These are phyloP conservation scores for Fusarium abutilonis DNA, from an alignment of 2,329 filamentous ascomycete species.

Conservation along the genomic window DNA sequence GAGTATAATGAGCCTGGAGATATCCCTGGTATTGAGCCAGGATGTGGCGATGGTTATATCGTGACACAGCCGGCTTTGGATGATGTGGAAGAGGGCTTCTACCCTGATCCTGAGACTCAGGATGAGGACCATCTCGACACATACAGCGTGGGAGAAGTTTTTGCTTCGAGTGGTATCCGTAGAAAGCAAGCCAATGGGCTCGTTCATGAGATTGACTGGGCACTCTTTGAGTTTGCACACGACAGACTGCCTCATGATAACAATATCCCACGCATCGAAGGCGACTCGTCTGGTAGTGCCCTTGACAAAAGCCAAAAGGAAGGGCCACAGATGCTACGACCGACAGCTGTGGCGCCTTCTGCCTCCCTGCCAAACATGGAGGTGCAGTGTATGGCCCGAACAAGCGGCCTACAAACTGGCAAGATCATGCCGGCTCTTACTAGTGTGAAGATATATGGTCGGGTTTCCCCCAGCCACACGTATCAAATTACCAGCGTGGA, in stretches of 20 bases:
- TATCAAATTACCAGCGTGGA: constrained; percentile 65
- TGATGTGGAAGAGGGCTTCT: constrained; percentile 84
- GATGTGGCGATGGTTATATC: constrained; percentile 78
- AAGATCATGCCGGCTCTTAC: constrained; percentile 80
- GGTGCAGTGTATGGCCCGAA: constrained; percentile 90
- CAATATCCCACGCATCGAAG: constrained; percentile 62
- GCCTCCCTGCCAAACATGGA: constrained; percentile 75
- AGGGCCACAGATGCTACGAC: constrained; percentile 56
- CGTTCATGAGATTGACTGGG: constrained; percentile 95
- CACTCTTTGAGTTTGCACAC: constrained; percentile 81
- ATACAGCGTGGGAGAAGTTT: constrained; percentile 82
- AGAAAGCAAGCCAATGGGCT: constrained; percentile 76
- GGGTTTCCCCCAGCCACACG: constrained; percentile 79
- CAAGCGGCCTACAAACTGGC: constrained; percentile 83
- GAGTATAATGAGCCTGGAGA: constrained; percentile 74
- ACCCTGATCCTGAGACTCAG: constrained; percentile 74
- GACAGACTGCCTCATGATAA: constrained; percentile 78
- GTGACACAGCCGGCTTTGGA: constrained; percentile 94
- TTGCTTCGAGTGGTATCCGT: constrained; percentile 89
- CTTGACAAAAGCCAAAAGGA: constrained; percentile 18
- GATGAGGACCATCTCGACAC: constrained; percentile 86
- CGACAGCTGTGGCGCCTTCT: constrained; percentile 67
- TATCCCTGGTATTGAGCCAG: constrained; percentile 78
- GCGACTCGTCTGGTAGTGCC: constrained; percentile 19
- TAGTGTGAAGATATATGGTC: constrained; percentile 87